phyloP scores from a whole-genome alignment of 257 asterid species.

The Asclepias syriaca region DNA sequence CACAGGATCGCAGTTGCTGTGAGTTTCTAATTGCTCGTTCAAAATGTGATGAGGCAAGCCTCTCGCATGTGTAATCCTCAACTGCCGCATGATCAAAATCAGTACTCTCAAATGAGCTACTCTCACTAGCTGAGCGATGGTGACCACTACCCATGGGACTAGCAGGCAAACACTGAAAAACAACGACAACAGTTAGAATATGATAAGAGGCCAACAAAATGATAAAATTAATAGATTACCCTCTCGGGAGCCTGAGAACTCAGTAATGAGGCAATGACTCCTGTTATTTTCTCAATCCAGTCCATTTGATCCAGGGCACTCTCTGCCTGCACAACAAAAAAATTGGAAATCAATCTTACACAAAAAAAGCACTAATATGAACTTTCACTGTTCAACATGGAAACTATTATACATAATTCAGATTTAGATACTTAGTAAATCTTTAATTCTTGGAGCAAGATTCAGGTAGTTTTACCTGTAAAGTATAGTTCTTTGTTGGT shows the following conservation, averaged over 20 bases:
- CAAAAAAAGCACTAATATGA: constrained; percentile 21
- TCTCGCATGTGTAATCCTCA: constrained; percentile 78
- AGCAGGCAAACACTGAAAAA: constrained; percentile 57
- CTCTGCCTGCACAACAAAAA: constrained; percentile 80
- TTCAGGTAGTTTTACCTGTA: constrained; percentile 56
- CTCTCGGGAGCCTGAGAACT: constrained; percentile 97
- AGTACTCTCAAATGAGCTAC: constrained; percentile 90
- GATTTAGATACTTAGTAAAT: not conserved
- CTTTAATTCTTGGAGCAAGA: not conserved
- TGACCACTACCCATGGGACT: constrained; percentile 95
- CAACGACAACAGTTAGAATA: constrained; percentile 4
- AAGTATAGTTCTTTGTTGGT: constrained; percentile 94
- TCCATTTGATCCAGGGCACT: constrained; percentile 99
- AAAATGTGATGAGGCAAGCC: constrained; percentile 51
- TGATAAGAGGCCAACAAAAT: not conserved
- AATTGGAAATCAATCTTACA: constrained; percentile 19
- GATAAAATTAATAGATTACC: constrained; percentile 39
- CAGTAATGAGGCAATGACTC: constrained; percentile 93
- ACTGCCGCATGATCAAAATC: constrained; percentile 82
- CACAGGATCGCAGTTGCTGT: constrained; percentile 56
- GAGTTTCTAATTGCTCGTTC: constrained; percentile 71
- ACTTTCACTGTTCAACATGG: not conserved
- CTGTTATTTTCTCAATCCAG: constrained; percentile 99
- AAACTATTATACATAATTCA: not conserved
- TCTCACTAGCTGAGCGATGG: constrained; percentile 93